phyloP scores from a whole-genome alignment of 306 rosid species.

The Vicia villosa region DNA sequence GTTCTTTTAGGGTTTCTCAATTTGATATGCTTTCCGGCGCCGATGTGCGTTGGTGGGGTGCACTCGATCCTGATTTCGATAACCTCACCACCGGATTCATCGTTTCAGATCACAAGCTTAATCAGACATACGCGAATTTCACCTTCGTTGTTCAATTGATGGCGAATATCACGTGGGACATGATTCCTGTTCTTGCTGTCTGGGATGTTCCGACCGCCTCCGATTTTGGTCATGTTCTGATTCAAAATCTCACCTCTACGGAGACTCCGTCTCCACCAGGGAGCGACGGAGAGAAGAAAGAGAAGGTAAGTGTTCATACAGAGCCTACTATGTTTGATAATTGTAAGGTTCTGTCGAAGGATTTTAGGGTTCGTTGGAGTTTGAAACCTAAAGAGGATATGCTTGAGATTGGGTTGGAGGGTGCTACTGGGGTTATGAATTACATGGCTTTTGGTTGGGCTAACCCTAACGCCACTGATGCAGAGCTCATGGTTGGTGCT shows the following conservation, averaged over 20 bases:
- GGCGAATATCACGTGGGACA: constrained; percentile 65
- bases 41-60: constrained; percentile 82
- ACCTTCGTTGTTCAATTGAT: constrained; percentile 58
- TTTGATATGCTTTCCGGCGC: constrained; percentile 85
- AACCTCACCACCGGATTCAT: constrained; percentile 67
- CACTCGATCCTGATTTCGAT: constrained; percentile 45
- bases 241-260: constrained; percentile 24
- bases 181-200: constrained; percentile 72
- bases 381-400: constrained; percentile 51
- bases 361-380: constrained; percentile 77
- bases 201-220: constrained; percentile 85
- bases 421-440: constrained; percentile 61
- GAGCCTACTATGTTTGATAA: constrained; percentile 72
- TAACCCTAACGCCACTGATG: constrained; percentile 43
- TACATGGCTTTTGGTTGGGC: constrained; percentile 98
- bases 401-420: constrained; percentile 79
- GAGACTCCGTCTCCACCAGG: constrained; percentile 48
- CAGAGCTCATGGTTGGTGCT: constrained; percentile 71
- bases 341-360: constrained; percentile 61
- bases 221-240: constrained; percentile 65
- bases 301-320: constrained; percentile 18
- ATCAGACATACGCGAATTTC: constrained; percentile 56
- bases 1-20: constrained; percentile 77
- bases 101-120: constrained; percentile 58
- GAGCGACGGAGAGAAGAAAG: constrained; percentile 8